These are phyloP conservation scores for Trichosporon sp. DNA, from an alignment of 1,284 basidiomycete species.

Conservation along the genomic window DNA sequence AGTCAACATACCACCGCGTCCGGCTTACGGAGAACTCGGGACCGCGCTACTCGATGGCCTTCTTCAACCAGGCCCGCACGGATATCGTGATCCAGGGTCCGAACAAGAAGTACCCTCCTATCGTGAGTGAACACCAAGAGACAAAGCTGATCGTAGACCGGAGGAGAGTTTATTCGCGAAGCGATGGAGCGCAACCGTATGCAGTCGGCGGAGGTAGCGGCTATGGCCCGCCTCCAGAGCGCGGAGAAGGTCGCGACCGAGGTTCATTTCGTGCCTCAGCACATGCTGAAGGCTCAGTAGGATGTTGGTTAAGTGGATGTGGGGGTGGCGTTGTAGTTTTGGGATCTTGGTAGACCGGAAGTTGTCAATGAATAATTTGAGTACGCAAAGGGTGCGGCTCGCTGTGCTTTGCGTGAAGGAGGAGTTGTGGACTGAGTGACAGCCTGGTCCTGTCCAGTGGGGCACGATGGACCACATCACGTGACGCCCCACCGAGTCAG, in stretches of 20 bases:
- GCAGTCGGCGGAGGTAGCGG: slow-evolving; percentile 31
- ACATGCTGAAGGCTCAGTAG: slow-evolving; percentile 13
- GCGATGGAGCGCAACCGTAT: slow-evolving; percentile 32
- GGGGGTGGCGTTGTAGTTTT: neutral
- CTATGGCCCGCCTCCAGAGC: slow-evolving; percentile 16
- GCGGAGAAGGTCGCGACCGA: slow-evolving; percentile 21
- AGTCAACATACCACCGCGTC: slow-evolving; percentile 37
- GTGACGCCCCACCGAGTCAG: too few relatives aligned
- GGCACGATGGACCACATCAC: too few relatives aligned
- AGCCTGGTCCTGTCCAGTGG: too few relatives aligned
- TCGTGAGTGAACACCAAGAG: slow-evolving; percentile 24
- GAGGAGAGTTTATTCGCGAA: slow-evolving; percentile 32
- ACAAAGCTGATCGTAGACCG: slow-evolving; percentile 1
- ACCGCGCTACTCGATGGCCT: slow-evolving; percentile 33
- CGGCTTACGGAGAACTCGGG: slow-evolving; percentile 27
- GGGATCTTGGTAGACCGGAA: neutral
- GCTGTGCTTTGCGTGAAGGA: too few relatives aligned
- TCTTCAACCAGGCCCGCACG: slow-evolving; percentile 36
- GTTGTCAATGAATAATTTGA: neutral
- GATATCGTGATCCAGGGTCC: slow-evolving; percentile 33
- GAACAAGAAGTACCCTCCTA: slow-evolving; percentile 30
- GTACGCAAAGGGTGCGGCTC: too few relatives aligned
- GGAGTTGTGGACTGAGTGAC: too few relatives aligned
- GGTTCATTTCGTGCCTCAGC: slow-evolving; percentile 32
- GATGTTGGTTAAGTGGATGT: too few relatives aligned